phyloP scores from a whole-genome alignment of 148 eudicot genomes.

The Amaranthus palmeri region DNA sequence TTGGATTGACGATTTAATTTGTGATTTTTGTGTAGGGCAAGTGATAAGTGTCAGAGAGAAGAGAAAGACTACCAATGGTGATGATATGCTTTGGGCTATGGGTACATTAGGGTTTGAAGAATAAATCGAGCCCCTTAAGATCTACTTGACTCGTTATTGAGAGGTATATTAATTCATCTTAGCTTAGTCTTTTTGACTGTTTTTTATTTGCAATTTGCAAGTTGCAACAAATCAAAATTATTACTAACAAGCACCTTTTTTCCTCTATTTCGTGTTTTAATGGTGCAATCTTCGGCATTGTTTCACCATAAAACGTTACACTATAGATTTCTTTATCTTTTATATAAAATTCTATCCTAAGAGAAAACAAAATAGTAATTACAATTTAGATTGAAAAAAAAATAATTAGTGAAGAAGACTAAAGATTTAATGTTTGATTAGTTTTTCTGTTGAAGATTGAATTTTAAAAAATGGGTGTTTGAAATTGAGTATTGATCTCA shows the following conservation, averaged over 20 bases:
- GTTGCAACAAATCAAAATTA: not conserved
- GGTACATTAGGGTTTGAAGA: too few relatives aligned
- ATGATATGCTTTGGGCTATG: too few relatives aligned
- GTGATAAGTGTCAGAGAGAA: too few relatives aligned
- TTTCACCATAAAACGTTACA: not conserved
- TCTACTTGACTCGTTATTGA: too few relatives aligned
- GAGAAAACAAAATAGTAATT: too few relatives aligned
- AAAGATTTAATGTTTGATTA: not conserved
- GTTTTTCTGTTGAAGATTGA: not conserved
- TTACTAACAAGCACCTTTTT: not conserved
- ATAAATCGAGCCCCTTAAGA: too few relatives aligned
- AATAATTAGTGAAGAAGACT: constrained; percentile 2
- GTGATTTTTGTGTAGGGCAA: too few relatives aligned
- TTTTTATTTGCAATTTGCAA: not conserved
- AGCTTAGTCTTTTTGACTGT: too few relatives aligned
- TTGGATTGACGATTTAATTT: too few relatives aligned
- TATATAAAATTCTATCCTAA: not conserved
- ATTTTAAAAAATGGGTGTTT: constrained; percentile 7
- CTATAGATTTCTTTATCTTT: not conserved
- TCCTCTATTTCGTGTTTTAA: constrained; percentile 1
- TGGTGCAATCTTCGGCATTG: constrained; percentile 9
- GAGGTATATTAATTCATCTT: too few relatives aligned
- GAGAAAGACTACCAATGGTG: too few relatives aligned
- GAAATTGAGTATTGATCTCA: constrained; percentile 3
- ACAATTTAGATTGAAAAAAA: not conserved